Evolutionary conservation across 164 flowering plant genomes (phyloP).

Genomic region (Chloranthus sessilifolius): DNA sequence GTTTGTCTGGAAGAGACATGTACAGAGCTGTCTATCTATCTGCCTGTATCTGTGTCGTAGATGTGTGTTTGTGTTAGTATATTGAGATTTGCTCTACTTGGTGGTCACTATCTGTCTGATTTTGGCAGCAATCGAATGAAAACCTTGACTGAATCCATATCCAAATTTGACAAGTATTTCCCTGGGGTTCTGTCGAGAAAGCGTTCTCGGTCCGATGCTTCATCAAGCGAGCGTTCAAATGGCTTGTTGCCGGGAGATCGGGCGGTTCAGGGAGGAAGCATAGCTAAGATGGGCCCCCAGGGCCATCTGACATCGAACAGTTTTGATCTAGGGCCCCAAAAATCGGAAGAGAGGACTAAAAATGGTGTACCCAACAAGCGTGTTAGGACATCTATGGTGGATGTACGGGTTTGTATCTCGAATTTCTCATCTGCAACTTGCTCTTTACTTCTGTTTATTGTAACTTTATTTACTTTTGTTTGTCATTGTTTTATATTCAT

Average conservation of each 20-base stretch:
- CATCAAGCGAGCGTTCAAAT: slow-evolving; percentile 43
- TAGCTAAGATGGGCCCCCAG: slow-evolving; percentile 51
- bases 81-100: background rate
- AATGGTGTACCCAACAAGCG: slow-evolving; percentile 63
- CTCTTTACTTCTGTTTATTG: background rate
- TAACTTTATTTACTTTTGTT: background rate
- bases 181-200: slow-evolving; percentile 57
- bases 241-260: slow-evolving; percentile 44
- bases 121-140: slow-evolving; percentile 56
- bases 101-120: slow-evolving; percentile 2
- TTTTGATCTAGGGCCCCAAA: slow-evolving; percentile 56
- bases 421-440: background rate
- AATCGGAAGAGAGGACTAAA: slow-evolving; percentile 57
- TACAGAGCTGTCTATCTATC: no score
- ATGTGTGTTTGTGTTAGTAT: background rate
- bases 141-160: slow-evolving; percentile 43
- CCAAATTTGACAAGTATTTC: slow-evolving; percentile 51
- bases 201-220: slow-evolving; percentile 63
- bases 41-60: no score
- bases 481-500: background rate
- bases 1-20: no score
- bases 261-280: slow-evolving; percentile 39
- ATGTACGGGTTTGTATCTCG: slow-evolving; percentile 42
- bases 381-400: slow-evolving; percentile 74
- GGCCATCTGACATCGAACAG: slow-evolving; percentile 32